These are phyloP conservation scores for Serendipita sp. DNA, from an alignment of 1,284 basidiomycete genomes.

Conservation along the genomic window DNA sequence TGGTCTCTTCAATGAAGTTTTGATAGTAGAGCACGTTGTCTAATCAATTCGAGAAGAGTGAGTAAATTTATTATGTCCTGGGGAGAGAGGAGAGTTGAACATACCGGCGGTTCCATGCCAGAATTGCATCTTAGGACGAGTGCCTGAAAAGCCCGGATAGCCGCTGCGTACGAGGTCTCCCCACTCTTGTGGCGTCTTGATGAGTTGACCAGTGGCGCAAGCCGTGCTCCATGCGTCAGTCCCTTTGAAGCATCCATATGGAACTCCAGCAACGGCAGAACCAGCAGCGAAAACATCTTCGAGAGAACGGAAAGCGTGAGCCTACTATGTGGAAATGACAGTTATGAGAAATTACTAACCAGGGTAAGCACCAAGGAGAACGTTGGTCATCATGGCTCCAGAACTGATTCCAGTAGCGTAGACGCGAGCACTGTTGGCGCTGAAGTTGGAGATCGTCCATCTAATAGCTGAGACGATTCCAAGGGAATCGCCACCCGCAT, in stretches of 20 bases:
- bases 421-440: slow-evolving; percentile 31
- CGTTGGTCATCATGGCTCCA: slow-evolving; percentile 49
- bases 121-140: slow-evolving; percentile 36
- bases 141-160: slow-evolving; percentile 37
- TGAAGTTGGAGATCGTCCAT: slow-evolving; percentile 35
- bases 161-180: slow-evolving; percentile 24
- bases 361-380: slow-evolving; percentile 39
- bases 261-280: slow-evolving; percentile 37
- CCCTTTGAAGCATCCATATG: slow-evolving; percentile 39
- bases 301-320: neutral
- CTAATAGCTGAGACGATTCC: slow-evolving; percentile 35
- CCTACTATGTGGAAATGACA: too few relatives aligned
- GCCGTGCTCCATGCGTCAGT: slow-evolving; percentile 34
- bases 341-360: neutral
- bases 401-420: slow-evolving; percentile 38
- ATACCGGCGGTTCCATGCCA: slow-evolving; percentile 36
- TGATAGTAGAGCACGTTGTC: slow-evolving; percentile 36
- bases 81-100: slow-evolving; percentile 15
- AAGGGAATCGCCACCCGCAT: slow-evolving; percentile 30
- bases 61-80: neutral
- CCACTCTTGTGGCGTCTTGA: slow-evolving; percentile 35
- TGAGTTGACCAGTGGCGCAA: slow-evolving; percentile 31
- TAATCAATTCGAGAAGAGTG: too few relatives aligned
- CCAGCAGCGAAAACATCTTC: slow-evolving; percentile 35
- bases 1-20: slow-evolving; percentile 37